Base-by-base conservation (phyloP, 495 filamentous ascomycete genomes). In the Aspergillus bridgeri region DNA sequence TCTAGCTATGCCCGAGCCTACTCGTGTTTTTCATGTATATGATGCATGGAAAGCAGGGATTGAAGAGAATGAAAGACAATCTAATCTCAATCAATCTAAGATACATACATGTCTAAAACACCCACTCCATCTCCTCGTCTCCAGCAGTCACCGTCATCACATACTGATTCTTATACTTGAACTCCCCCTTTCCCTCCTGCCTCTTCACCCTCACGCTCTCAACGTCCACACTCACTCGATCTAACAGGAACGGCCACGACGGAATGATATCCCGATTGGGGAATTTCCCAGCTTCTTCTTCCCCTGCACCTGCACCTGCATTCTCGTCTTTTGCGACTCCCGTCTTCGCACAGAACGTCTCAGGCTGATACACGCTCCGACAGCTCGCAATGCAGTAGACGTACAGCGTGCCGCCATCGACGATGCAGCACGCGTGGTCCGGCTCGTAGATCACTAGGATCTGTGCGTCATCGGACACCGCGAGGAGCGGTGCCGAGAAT, bases 391-490 rank as follows among this genome's bases (percentile, higher is more conserved):
- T 33, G 38, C 50, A 51, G 29, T 48, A 63, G 13, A 67, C 23
- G 50, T 64, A 67, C 4, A 67, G 18, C 3, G 61, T 51, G 1
- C 64, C 64, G 11, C 64, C 64, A 0, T 44, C n/a, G 19, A 56
- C 20, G 48, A 61, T 49, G 8, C 20, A 11, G 51, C 46, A 56
- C 21, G 57, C 53, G 43, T 61, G 57, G 11, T 51, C 54, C 7
- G 61, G 51, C 46, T 67, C 64, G 48, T 60, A 67, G 46, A 64
- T 47, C 7, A 53, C 54, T 3, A 64, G 48, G 22, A 67, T 25
- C 1, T 45, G 53, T 6, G 8, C 33, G 45, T 67, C 62, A 33
- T 53, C 38, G 33, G 65, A 64, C 23, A 61, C 47, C 21, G 62
- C 45, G 13, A 60, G 24, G 62, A 69, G 44, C 53, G 70, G 63